phyloP scores from a whole-genome alignment of 257 asterid genomes.

The Plantago major region DNA sequence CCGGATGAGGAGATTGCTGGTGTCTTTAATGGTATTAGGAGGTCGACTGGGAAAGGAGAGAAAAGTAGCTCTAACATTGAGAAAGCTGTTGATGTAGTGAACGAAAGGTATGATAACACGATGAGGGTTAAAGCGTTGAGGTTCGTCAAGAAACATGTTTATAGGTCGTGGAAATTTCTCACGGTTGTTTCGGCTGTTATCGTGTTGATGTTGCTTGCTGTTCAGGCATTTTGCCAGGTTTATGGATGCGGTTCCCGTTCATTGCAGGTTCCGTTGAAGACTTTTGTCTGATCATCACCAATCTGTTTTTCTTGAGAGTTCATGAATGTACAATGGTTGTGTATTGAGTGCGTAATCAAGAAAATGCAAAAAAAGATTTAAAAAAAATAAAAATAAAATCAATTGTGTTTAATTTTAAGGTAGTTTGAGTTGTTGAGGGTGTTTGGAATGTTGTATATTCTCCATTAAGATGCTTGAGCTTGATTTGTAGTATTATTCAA shows the following conservation, averaged over 20 bases:
- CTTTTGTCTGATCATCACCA: too few relatives aligned
- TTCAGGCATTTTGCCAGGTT: conserved; percentile 13
- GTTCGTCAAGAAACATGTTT: not conserved
- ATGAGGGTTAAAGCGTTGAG: not conserved
- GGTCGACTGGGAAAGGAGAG: conserved; percentile 5
- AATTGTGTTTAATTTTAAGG: too few relatives aligned
- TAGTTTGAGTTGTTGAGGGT: too few relatives aligned
- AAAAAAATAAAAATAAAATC: too few relatives aligned
- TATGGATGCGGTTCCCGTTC: conserved; percentile 9
- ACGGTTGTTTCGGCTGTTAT: not conserved
- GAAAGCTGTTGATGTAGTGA: conserved; percentile 12
- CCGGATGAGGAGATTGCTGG: not conserved
- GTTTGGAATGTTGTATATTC: too few relatives aligned
- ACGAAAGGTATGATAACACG: not conserved
- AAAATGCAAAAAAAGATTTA: too few relatives aligned
- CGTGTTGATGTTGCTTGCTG: not conserved
- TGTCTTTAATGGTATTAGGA: conserved; percentile 19
- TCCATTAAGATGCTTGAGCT: too few relatives aligned
- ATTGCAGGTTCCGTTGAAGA: not conserved
- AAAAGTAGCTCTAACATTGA: conserved; percentile 1
- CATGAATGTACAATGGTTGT: too few relatives aligned
- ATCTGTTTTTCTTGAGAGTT: too few relatives aligned
- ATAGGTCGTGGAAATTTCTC: conserved; percentile 6
- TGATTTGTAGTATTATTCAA: too few relatives aligned
- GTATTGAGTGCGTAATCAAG: too few relatives aligned